A percentile compares a stretch with the other conserved stretches of the same genome.
phyloP scores from a whole-genome alignment of 2,329 filamentous ascomycete genomes.

The Paraphaeosphaeria sporulosa region DNA sequence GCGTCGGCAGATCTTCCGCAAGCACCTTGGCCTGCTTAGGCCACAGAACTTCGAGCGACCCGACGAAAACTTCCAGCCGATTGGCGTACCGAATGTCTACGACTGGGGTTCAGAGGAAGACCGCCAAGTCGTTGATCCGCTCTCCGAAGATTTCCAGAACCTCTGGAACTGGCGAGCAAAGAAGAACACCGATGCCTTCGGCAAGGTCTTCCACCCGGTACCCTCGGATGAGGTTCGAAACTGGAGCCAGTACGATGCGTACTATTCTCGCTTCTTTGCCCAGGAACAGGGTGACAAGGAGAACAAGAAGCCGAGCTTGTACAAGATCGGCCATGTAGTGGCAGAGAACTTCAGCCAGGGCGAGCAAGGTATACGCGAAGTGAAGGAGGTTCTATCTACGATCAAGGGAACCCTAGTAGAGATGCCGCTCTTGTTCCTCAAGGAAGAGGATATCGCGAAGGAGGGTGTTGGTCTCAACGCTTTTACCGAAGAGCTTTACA shows the following conservation, averaged over 20 bases:
- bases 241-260: constrained; percentile 77
- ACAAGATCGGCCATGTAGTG: constrained; percentile 88
- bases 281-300: constrained; percentile 51
- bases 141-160: constrained; percentile 71
- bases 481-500: constrained; percentile 59
- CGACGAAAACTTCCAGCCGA: constrained; percentile 64
- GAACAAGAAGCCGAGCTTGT: constrained; percentile 62
- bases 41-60: constrained; percentile 72
- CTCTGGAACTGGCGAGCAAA: constrained; percentile 78
- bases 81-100: constrained; percentile 63
- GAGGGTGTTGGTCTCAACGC: constrained; percentile 70
- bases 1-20: constrained; percentile 85
- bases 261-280: constrained; percentile 72
- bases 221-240: constrained; percentile 72
- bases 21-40: constrained; percentile 84
- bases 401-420: constrained; percentile 74
- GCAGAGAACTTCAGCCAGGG: constrained; percentile 56
- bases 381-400: constrained; percentile 73
- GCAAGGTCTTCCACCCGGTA: constrained; percentile 80
- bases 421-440: constrained; percentile 90
- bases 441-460: constrained; percentile 85
- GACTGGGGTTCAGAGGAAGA: constrained; percentile 58
- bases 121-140: constrained; percentile 73
- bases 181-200: constrained; percentile 82
- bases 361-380: constrained; percentile 53